Evolutionary conservation across 768 basidiomycete genomes (phyloP).

Genomic region (Rhizopogon vesiculosus): DNA sequence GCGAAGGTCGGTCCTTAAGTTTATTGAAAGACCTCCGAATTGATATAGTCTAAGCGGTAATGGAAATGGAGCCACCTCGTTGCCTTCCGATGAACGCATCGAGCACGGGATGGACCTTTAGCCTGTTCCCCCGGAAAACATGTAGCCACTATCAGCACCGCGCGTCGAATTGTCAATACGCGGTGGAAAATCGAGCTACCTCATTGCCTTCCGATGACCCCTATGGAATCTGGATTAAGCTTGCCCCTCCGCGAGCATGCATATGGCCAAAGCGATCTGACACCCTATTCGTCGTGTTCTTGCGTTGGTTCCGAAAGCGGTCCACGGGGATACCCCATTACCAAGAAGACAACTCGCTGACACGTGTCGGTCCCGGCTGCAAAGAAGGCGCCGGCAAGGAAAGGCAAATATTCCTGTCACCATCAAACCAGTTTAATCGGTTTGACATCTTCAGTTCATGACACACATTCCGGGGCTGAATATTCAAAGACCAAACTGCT

Average conservation of each 20-base stretch:
- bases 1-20: constrained; percentile 25
- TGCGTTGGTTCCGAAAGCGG: too few relatives aligned
- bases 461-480: too few relatives aligned
- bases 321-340: too few relatives aligned
- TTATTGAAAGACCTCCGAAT: too few relatives aligned
- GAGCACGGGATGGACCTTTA: constrained; percentile 25
- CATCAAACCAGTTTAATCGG: too few relatives aligned
- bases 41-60: not conserved
- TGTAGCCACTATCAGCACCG: constrained; percentile 24
- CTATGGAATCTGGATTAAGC: too few relatives aligned
- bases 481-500: not conserved
- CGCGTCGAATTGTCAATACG: too few relatives aligned
- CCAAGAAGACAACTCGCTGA: not conserved
- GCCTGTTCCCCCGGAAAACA: constrained; percentile 22
- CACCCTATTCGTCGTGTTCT: not conserved
- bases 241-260: not conserved
- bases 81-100: constrained; percentile 26
- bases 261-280: constrained; percentile 6
- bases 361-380: constrained; percentile 52
- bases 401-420: constrained; percentile 37
- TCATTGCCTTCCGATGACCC: too few relatives aligned
- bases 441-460: too few relatives aligned
- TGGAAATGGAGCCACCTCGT: constrained; percentile 11
- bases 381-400: constrained; percentile 55
- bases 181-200: too few relatives aligned